These are phyloP conservation scores for Pseudogymnoascus sp. DNA, from an alignment of 2,329 filamentous ascomycete genomes.

Conservation along the genomic window DNA sequence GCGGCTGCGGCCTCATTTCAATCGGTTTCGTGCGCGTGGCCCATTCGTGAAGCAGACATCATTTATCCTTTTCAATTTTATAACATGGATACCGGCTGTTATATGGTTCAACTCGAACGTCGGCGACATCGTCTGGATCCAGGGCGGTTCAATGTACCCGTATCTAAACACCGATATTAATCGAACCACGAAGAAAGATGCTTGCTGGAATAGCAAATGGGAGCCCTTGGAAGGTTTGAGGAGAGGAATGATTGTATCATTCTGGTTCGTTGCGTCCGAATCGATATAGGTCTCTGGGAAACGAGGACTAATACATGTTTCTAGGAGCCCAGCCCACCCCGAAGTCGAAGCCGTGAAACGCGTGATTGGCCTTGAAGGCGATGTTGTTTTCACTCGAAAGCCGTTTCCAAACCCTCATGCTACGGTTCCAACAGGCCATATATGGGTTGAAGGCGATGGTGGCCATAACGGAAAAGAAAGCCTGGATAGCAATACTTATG, in stretches of 20 bases:
- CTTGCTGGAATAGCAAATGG: conserved; percentile 54
- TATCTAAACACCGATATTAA: conserved; percentile 63
- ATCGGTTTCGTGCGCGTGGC: background rate
- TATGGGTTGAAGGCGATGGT: conserved; percentile 94
- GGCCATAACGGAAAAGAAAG: conserved; percentile 52
- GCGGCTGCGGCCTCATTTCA: conserved; percentile 20
- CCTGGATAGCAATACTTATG: conserved; percentile 83
- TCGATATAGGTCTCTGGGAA: background rate
- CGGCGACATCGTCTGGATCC: conserved; percentile 49
- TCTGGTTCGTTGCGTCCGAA: conserved; percentile 43
- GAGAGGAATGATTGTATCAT: conserved; percentile 69
- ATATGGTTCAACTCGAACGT: conserved; percentile 57
- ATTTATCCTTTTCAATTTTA: conserved; percentile 44
- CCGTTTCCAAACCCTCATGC: conserved; percentile 51
- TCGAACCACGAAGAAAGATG: conserved; percentile 45
- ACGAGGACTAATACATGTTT: background rate
- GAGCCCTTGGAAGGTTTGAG: conserved; percentile 50
- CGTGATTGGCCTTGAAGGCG: conserved; percentile 73
- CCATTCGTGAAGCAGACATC: conserved; percentile 29
- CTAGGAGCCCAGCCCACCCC: conserved; percentile 63
- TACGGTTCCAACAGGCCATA: conserved; percentile 71
- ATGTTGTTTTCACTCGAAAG: conserved; percentile 59
- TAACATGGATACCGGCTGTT: conserved; percentile 55
- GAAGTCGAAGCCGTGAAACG: conserved; percentile 71
- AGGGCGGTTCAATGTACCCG: conserved; percentile 68